Conservation (phyloP, 257 asterid genomes). For the Parsonsia alboflavescens region DNA sequence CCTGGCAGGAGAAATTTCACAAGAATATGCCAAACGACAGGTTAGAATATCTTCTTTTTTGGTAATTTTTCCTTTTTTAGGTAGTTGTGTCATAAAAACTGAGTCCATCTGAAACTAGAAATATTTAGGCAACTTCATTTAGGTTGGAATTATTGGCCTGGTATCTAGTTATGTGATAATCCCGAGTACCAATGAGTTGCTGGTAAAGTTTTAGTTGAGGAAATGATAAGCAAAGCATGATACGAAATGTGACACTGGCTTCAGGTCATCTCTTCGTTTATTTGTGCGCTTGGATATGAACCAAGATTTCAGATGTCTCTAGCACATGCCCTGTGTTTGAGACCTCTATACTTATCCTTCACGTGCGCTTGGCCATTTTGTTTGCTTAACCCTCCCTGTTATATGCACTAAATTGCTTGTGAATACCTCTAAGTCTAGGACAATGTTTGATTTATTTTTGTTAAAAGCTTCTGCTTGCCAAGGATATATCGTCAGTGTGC, state of each 20-base stretch:
- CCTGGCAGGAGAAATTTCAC: slow-evolving; percentile 87
- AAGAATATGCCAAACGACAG: slow-evolving; percentile 72
- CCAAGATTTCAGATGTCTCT: not conserved
- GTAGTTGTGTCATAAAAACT: not conserved
- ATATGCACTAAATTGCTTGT: not conserved
- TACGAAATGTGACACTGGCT: not conserved
- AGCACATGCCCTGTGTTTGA: not conserved
- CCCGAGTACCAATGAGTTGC: not conserved
- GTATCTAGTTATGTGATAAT: not conserved
- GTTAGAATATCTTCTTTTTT: slow-evolving; percentile 25
- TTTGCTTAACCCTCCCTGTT: not conserved
- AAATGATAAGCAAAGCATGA: not conserved
- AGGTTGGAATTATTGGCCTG: not conserved
- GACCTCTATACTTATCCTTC: not conserved
- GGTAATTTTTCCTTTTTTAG: not conserved
- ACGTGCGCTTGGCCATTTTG: not conserved
- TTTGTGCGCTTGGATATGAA: not conserved
- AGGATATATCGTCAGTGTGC: not conserved
- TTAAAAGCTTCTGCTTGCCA: not conserved
- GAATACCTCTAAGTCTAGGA: not conserved
- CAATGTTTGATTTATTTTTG: not conserved
- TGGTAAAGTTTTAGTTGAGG: not conserved
- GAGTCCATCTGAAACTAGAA: not conserved
- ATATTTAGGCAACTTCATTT: not conserved
- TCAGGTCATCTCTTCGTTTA: not conserved